These are phyloP conservation scores for Mycena alexandri DNA, from an alignment of 768 basidiomycete genomes.

Conservation along the genomic window DNA sequence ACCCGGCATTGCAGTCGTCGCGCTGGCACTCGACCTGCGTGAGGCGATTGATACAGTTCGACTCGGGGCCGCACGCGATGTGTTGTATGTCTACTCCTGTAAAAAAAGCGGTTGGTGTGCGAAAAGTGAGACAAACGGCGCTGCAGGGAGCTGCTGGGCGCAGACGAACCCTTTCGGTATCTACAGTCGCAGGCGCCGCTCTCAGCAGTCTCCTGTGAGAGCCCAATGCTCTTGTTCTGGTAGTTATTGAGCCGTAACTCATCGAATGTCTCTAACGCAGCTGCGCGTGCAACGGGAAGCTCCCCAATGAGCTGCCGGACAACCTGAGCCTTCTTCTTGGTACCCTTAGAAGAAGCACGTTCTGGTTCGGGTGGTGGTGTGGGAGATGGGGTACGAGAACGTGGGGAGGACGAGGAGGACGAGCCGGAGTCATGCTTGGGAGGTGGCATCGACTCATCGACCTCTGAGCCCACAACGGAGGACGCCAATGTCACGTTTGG, in stretches of 20 bases:
- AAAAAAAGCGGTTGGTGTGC: slow-evolving; percentile 30
- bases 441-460: slow-evolving; percentile 29
- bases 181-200: slow-evolving; percentile 96
- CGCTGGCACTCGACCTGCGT: slow-evolving; percentile 97
- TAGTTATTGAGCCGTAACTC: slow-evolving; percentile 86
- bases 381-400: slow-evolving; percentile 54
- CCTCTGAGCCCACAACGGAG: not conserved
- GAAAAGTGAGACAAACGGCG: slow-evolving; percentile 38
- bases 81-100: slow-evolving; percentile 71
- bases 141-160: slow-evolving; percentile 12
- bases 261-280: slow-evolving; percentile 78
- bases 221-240: slow-evolving; percentile 89
- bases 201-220: slow-evolving; percentile 89
- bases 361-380: slow-evolving; percentile 54
- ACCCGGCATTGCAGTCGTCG: slow-evolving; percentile 87
- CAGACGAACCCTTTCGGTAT: slow-evolving; percentile 82
- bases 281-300: slow-evolving; percentile 81
- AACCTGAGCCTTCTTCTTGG: slow-evolving; percentile 53
- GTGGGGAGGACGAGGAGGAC: slow-evolving; percentile 48
- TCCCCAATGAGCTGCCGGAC: slow-evolving; percentile 81
- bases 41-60: slow-evolving; percentile 97
- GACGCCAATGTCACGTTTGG: slow-evolving; percentile 7
- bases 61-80: slow-evolving; percentile 85
- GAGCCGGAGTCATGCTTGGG: slow-evolving; percentile 46
- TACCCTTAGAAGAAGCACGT: slow-evolving; percentile 39